Evolutionary conservation across 352 stramenopile species (phyloP), one percentile per base, ranked within the genome.

Genomic region (Phytopythium mirpurense): DNA sequence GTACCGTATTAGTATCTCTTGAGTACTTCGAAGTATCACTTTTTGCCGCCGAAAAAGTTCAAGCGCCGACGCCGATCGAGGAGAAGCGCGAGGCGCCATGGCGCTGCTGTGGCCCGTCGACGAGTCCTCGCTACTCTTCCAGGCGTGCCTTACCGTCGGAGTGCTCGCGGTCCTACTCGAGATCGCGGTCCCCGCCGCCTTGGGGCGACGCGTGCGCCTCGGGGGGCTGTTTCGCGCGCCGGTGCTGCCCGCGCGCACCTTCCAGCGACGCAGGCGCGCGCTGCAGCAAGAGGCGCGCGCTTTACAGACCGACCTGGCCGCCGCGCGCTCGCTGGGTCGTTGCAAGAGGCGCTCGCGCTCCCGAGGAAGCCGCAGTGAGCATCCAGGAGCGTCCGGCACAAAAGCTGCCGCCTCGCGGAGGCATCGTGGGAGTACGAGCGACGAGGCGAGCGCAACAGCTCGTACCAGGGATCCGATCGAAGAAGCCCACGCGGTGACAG

Each of bases 241-340:
- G 5, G n/a, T 53, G 32, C 47, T 53, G n/a, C 29, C 47, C 8
- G 3, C 31, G 29, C 47, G 32, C 31, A 32, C 43, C 32, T 53
- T 53, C 32, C 47, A n/a, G 29, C 31, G 23, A 18, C 47, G 47
- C 21, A 53, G 29, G 47, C 47, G 47, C 32, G 47, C 10, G 14
- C 32, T 53, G 6, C 11, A 42, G 31, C 47, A 37, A 3, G 26
- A 42, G 32, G 31, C 23, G 11, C 47, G 34, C 47, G 19, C 27
- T 0, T 2, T 43, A 3, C 31, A 32, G 47, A n/a, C 15, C 11
- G 47, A 53, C 0, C n/a, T 53, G 9, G 47, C 26, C 8, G 44
- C 44, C 3, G 44, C 26, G 44, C 26, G 44, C 2, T 38, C 27
- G 31, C 27, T 51, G 16, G 24, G 9, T 5, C 26, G 27, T 9